Base-by-base conservation (phyloP, 2,329 filamentous ascomycete species). In the Nigrospora sphaerica region DNA sequence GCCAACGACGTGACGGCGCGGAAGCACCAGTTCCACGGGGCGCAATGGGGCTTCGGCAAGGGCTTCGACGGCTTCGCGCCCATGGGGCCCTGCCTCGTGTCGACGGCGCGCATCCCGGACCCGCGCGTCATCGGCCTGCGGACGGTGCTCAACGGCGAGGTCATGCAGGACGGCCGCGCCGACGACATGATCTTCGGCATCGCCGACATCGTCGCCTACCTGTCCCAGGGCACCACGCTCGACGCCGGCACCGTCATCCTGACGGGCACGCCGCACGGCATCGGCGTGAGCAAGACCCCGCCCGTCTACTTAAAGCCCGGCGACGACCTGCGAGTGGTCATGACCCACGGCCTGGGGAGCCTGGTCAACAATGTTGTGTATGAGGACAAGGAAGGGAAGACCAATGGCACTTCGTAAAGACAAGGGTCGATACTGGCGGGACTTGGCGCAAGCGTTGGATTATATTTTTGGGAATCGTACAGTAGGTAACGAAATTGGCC, bases 61-160 rank as follows among this genome's bases (percentile, higher is more conserved):
- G 73, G 75, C 0, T 81, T 81, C 45, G 76, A 81, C 51, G 75
- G 68, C 0, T 80, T 67, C 51, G 73, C 73, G 0, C 78, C 77
- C 0, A 46, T 81, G 0, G 77, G 77, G 0, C 77, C 77, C 0
- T 63, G 62, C 34, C 58, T 81, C 1, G 72, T 80, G 0, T 61
- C 62, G 1, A 58, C 62, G 0, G 57, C 58, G 1, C 46, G 76
- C 0, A 56, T 80, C 1, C 55, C 60, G 0, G 70, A 75, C 44
- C 73, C 74, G 1, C 57, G 55, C 2, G 53, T 57, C 14, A 59
- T 80, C 38, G 56, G 60, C 0, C 53, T 81, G 9, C 63, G 57
- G 45, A 80, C 74, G 0, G 58, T 61, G 1, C 61, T 80, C 0
- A 70, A 80, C 50, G 73, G 70, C 0, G 67, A 75, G 37, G 35